Conservation (phyloP, 257 asterid genomes). For the Galeopsis tetrahit region DNA sequence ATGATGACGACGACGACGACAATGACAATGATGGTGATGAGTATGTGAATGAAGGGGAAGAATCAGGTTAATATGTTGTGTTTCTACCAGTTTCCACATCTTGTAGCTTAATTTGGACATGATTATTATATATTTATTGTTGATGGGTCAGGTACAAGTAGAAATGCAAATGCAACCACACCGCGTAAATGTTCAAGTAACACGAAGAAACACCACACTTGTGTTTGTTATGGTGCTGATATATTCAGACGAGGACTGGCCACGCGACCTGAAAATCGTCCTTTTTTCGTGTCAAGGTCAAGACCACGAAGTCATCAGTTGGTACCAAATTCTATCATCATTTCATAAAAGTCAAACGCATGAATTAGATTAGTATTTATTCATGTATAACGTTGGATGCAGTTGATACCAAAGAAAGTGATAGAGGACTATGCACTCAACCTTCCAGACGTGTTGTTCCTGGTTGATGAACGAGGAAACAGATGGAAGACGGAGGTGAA, state of each 20-base stretch:
- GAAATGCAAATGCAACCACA: not conserved
- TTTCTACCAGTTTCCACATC: too few relatives aligned
- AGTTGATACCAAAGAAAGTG: constrained; percentile 44
- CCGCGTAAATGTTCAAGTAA: not conserved
- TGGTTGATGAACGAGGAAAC: constrained; percentile 36
- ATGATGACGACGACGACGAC: not conserved
- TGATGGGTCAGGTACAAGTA: constrained; percentile 10
- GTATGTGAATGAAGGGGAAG: not conserved
- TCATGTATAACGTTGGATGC: constrained; percentile 11
- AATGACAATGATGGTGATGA: not conserved
- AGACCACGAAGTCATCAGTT: constrained; percentile 30
- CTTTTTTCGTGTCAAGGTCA: constrained; percentile 39
- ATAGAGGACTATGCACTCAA: constrained; percentile 18
- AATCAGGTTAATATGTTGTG: not conserved
- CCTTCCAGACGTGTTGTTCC: not conserved
- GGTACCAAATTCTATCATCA: constrained; percentile 32
- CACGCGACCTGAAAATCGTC: constrained; percentile 35
- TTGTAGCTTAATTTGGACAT: not conserved
- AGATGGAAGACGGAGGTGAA: constrained; percentile 31
- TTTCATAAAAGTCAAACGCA: too few relatives aligned
- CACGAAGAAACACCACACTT: not conserved
- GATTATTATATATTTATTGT: too few relatives aligned
- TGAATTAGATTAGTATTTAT: too few relatives aligned
- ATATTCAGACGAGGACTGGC: constrained; percentile 38
- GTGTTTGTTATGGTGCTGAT: constrained; percentile 32